Evolutionary conservation across 2,329 filamentous ascomycete species (phyloP).

Genomic region (Parastagonospora avenae): DNA sequence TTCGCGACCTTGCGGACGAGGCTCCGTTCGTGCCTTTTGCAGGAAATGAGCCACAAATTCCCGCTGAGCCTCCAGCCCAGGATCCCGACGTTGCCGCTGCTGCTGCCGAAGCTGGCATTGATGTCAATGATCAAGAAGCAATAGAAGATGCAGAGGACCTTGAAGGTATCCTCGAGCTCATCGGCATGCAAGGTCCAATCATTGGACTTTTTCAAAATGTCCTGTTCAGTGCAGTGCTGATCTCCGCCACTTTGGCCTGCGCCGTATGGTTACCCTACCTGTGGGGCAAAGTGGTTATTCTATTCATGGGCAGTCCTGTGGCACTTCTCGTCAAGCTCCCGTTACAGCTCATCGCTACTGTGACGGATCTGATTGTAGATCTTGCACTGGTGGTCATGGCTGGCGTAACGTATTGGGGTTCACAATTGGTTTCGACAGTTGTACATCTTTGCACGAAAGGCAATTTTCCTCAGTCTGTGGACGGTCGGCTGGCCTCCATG

Average conservation of each 20-base stretch:
- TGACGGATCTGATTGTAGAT: constrained; percentile 82
- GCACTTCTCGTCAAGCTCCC: constrained; percentile 70
- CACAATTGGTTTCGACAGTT: constrained; percentile 33
- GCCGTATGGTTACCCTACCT: constrained; percentile 93
- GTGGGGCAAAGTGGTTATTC: constrained; percentile 81
- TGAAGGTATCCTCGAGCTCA: constrained; percentile 92
- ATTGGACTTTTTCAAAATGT: constrained; percentile 91
- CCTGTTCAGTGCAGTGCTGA: constrained; percentile 89
- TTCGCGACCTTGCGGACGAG: constrained; percentile 64
- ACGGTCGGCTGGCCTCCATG: constrained; percentile 24
- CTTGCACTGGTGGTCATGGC: constrained; percentile 69
- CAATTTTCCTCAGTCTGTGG: constrained; percentile 19
- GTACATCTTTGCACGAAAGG: constrained; percentile 26
- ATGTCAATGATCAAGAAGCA: constrained; percentile 70
- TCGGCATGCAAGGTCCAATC: constrained; percentile 94
- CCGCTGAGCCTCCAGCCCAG: constrained; percentile 38
- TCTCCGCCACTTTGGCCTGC: constrained; percentile 79
- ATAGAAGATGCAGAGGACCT: constrained; percentile 89
- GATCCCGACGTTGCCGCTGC: constrained; percentile 67
- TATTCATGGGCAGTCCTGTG: constrained; percentile 78
- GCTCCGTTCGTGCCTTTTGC: constrained; percentile 64
- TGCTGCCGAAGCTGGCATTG: constrained; percentile 70
- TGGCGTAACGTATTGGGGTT: constrained; percentile 49
- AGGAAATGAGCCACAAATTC: constrained; percentile 43
- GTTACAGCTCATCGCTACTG: constrained; percentile 71